These are phyloP conservation scores for Trametes pubescens DNA, from an alignment of 1,284 basidiomycete species.

Conservation along the genomic window DNA sequence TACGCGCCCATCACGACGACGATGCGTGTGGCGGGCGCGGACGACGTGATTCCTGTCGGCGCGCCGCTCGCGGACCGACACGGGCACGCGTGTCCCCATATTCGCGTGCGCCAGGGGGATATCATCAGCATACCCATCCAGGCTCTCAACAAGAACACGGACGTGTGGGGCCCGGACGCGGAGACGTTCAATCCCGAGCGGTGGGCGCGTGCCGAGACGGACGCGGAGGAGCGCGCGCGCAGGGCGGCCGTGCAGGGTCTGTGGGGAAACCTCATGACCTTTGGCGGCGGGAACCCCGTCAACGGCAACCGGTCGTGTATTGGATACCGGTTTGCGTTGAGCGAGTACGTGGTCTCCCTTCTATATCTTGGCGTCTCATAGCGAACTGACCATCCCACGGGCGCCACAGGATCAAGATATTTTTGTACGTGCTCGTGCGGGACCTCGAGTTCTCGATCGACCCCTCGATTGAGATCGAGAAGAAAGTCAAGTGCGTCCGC, in stretches of 20 bases:
- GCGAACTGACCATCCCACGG: not conserved
- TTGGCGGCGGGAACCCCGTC: slow-evolving; percentile 60
- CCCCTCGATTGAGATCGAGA: slow-evolving; percentile 63
- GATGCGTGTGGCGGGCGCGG: slow-evolving; percentile 63
- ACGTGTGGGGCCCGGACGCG: slow-evolving; percentile 77
- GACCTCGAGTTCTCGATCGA: slow-evolving; percentile 65
- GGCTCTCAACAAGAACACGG: slow-evolving; percentile 66
- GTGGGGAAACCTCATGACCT: slow-evolving; percentile 71
- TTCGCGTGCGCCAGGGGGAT: slow-evolving; percentile 63
- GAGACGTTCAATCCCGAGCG: slow-evolving; percentile 71
- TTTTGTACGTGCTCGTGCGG: slow-evolving; percentile 62
- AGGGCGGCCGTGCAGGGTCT: slow-evolving; percentile 60
- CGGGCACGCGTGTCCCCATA: slow-evolving; percentile 45
- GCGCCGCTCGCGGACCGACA: slow-evolving; percentile 41
- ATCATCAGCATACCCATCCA: slow-evolving; percentile 69
- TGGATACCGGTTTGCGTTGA: slow-evolving; percentile 75
- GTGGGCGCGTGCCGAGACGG: slow-evolving; percentile 50
- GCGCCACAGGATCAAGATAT: slow-evolving; percentile 65
- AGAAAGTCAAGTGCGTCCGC: slow-evolving; percentile 65
- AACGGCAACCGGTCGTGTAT: slow-evolving; percentile 75
- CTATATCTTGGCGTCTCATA: slow-evolving; percentile 4
- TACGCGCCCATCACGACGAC: slow-evolving; percentile 72
- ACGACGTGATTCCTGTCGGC: slow-evolving; percentile 64
- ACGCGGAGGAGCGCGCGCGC: slow-evolving; percentile 35
- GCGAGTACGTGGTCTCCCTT: slow-evolving; percentile 58